Evolutionary conservation across 2,329 filamentous ascomycete species (phyloP), one percentile per base, ranked within the genome.

Genomic region (Aspergillus neotritici): DNA sequence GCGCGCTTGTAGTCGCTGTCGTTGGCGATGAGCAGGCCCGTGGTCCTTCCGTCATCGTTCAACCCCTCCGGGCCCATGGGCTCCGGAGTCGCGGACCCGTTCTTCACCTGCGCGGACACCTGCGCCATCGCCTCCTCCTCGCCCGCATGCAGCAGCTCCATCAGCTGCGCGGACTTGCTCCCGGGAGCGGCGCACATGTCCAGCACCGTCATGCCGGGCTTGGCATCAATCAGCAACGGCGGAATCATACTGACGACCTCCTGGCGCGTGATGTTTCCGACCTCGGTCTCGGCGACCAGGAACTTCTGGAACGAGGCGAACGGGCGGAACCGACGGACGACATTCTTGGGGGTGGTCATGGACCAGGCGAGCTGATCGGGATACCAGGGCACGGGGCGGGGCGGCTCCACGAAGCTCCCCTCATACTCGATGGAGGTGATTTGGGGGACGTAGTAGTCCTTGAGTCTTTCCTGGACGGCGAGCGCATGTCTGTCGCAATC

Each of bases 181-280:
- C 93, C 93, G 1, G 93, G 93, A 1, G 93, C 93, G 47, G 93
- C 93, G 69, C 93, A 98, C 73, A 98, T 83, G 66, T 98, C 93
- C 56, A 98, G 72, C 8, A 96, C 90, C 1, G 84, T 86, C 84
- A 96, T 94, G 41, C 90, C 87, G 4, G 93, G 90, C 55, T 82
- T 81, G 39, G 97, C 77, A 60, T 97, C 90, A 75, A 98, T 86
- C 57, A 97, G 76, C 56, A 97, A 78, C 17, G 93, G 93, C 17
- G 93, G 93, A 50, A 98, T 97, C 93, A 98, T 98, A 73, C 88
- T 95, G 60, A 98, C 93, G 34, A 95, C 85, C 71, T 98, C 93
- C 69, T 98, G 93, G 58, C 93, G 82, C 68, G 87, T 95, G 60
- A 98, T 97, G 66, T 97, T 98, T 58, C 93, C 93, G 15, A 97